Percentiles rank a stretch among this genome's conserved stretches.
These are phyloP conservation scores for Parachlorella kessleri DNA, from an alignment of 139 green algal species.

Conservation along the genomic window DNA sequence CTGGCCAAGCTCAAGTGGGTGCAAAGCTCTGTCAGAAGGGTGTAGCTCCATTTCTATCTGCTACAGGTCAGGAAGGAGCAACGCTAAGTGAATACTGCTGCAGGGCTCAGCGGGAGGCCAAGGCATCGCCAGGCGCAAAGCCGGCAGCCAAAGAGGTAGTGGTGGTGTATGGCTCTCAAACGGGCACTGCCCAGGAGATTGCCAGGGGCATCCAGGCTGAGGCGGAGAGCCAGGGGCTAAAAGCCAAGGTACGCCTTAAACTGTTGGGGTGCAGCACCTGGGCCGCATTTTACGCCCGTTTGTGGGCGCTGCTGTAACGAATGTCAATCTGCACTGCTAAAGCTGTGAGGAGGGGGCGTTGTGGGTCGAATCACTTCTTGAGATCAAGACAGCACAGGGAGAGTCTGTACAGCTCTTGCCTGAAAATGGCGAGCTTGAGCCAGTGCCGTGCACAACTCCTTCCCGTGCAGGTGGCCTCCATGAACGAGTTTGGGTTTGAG, in stretches of 20 bases:
- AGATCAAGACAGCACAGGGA: too few species aligned
- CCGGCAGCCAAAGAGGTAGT: constrained; percentile 26
- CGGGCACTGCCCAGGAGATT: constrained; percentile 91
- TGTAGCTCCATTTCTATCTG: background rate
- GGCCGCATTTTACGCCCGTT: too few species aligned
- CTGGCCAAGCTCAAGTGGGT: constrained; percentile 18
- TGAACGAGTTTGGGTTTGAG: constrained; percentile 81
- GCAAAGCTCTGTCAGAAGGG: background rate
- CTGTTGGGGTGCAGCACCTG: background rate
- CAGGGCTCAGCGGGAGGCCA: constrained; percentile 1
- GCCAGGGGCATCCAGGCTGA: constrained; percentile 85
- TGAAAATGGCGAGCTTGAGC: too few species aligned
- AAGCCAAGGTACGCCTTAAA: constrained; percentile 36
- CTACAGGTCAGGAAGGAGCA: too few species aligned
- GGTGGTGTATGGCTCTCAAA: constrained; percentile 92
- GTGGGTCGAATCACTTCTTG: too few species aligned
- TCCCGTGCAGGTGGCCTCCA: constrained; percentile 52
- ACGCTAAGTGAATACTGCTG: too few species aligned
- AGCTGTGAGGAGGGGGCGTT: too few species aligned
- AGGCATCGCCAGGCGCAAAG: background rate
- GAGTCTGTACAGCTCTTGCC: too few species aligned
- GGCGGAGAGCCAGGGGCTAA: constrained; percentile 52
- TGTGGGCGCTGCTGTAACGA: background rate
- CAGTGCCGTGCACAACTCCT: too few species aligned
- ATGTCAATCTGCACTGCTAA: background rate